Base-by-base conservation (phyloP, 257 asterid species). In the Ophiorrhiza pumila region DNA sequence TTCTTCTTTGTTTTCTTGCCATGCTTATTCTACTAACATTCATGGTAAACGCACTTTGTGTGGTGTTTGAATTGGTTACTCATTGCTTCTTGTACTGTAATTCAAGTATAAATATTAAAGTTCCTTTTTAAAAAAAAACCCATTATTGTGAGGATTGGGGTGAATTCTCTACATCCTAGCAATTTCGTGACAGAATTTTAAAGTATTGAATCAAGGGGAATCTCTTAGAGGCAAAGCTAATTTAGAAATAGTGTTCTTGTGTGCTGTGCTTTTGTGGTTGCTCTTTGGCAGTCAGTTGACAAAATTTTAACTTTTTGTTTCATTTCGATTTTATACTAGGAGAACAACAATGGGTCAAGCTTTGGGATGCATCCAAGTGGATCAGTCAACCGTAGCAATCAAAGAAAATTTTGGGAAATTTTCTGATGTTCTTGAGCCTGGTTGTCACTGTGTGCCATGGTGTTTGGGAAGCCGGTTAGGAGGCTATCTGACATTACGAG, bases 371-470 rank as follows among this genome's bases (percentile, higher is more conserved):
- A 42, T 80, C 71, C 80, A 75, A 60, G 80, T 80, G 71, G 80
- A 75, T 58, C 78, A 80, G 59, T 75, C 83, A 22, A 80, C 65
- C 9, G 65, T 71, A 2, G 78, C 80, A 15, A 67, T 80, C 14
- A 75, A 75, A 65, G 80, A 80, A 76, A 65, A 75, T 17, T 71
- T 59, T 5, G 83, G 83, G 34, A 79, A 71, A 49, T 79, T 70
- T 60, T 60, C 60, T 42, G 75, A 39, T 47, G 80, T 76, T 42
- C 70, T 80, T 75, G 37, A 63, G 29, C 80, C 83, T 7, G 80
- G 78, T 15, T 61, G 80, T 46, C 83, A 80, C 74, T 80, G 76
- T 57, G 61, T 80, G 83, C 80, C 83, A 0, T 80, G 83, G 78
- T 80, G 77, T 35, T 5, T 61, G 11, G 83, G 83, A 23, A 75